Evolutionary conservation across 257 asterid genomes (phyloP).

Genomic region (Fraxinus pennsylvanica): DNA sequence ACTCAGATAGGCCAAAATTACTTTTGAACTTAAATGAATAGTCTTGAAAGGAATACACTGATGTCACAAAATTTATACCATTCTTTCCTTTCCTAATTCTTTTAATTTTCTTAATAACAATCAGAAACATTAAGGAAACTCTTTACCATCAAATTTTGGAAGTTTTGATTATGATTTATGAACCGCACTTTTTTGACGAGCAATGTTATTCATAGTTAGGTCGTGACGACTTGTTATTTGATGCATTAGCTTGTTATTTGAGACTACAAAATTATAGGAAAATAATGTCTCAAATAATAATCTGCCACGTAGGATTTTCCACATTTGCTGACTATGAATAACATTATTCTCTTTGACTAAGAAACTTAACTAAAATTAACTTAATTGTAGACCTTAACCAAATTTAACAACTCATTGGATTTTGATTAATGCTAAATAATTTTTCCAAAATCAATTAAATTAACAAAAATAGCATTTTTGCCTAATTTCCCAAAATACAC

Average conservation of each 20-base stretch:
- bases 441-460: neutral
- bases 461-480: neutral
- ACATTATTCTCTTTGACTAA: too few relatives aligned
- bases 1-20: neutral
- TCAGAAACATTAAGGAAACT: neutral
- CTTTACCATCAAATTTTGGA: neutral
- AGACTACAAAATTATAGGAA: too few relatives aligned
- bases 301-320: too few relatives aligned
- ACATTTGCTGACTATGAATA: too few relatives aligned
- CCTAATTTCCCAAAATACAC: neutral
- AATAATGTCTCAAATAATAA: too few relatives aligned
- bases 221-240: too few relatives aligned
- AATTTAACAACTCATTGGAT: neutral
- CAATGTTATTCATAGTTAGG: too few relatives aligned
- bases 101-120: neutral
- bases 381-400: neutral
- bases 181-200: too few relatives aligned
- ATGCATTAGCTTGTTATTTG: too few relatives aligned
- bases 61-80: neutral
- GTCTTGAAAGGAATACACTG: neutral
- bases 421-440: neutral
- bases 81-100: neutral
- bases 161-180: neutral
- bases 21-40: neutral
- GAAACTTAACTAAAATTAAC: too few relatives aligned